Base-by-base conservation (phyloP, 768 basidiomycete species). In the Paxillus rubicundulus region DNA sequence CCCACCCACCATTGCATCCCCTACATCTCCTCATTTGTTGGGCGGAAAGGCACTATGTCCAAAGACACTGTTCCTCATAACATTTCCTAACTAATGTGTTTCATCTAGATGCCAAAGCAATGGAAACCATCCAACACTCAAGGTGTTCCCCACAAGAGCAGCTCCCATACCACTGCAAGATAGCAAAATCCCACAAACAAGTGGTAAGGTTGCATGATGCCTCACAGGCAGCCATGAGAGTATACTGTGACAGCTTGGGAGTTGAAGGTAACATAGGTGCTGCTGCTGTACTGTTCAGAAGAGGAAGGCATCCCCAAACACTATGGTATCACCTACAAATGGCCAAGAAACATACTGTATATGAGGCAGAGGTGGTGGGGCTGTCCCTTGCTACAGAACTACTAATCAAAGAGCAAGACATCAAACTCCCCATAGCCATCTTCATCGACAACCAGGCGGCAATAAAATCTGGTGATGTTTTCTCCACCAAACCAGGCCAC, bases 321-420 rank as follows among this genome's bases (percentile, higher is more conserved):
- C 2, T 60, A 4, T n/a, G 48, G 5, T 34, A 47, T 6, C 34
- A 56, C 2, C 51, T 68, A 4, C 59, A 62, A 0, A 5, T 14
- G 0, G 30, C 5, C 0, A 5, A 20, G 3, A 16, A 62, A 2
- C 67, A 70, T 45, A 65, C 62, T 0, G 65, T 66, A 0, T 67
- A 55, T 24, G 63, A 68, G 27, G 61, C 57, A 0, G 69, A 71
- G 28, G 54, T 55, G 1, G 53, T 65, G 1, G 65, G 65, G 0
- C 45, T 54, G 4, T 30, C 46, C 0, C 18, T 66, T 4, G 68
- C 51, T 1, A 16, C 57, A 2, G 51, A 60, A 0, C 36, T 68
- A 0, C 34, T 32, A 17, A 9, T 14, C 10, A 27, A 17, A 28
- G 43, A 39, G 8, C n/a, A 14, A 0, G 13, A 46, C 9, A 1